Evolutionary conservation across 78 protist species (phyloP).

Genomic region (Dictyostelium purpureum): DNA sequence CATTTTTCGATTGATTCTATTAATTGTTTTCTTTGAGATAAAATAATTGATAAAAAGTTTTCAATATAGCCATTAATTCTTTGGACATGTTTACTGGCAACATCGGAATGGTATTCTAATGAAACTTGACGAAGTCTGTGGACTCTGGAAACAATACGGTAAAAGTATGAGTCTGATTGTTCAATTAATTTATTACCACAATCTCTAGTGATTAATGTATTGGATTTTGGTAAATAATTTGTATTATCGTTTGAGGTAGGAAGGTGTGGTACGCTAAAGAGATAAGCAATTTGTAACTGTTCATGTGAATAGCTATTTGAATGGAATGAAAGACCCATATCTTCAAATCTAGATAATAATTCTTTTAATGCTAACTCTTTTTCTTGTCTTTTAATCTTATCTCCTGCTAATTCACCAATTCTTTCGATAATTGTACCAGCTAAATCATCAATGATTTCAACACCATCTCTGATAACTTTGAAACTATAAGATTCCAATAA

Average conservation of each 20-base stretch:
- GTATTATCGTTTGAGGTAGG: neutral
- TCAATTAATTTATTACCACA: conserved; percentile 12
- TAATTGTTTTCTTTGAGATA: conserved; percentile 2
- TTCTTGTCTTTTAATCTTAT: conserved; percentile 14
- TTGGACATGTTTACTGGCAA: conserved; percentile 58
- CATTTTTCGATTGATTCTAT: neutral
- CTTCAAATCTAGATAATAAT: conserved; percentile 3
- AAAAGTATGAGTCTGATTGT: conserved; percentile 64
- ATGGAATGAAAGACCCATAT: conserved; percentile 18
- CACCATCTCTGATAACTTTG: conserved; percentile 29
- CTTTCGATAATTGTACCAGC: conserved; percentile 22
- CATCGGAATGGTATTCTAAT: conserved; percentile 31
- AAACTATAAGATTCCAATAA: conserved; percentile 23
- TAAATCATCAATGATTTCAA: conserved; percentile 20
- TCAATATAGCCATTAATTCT: conserved; percentile 49
- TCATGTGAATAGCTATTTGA: conserved; percentile 15
- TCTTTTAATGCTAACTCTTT: conserved; percentile 29
- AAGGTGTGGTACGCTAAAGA: neutral
- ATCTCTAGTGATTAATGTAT: neutral
- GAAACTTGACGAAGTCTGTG: conserved; percentile 48
- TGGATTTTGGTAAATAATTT: neutral
- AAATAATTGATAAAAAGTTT: neutral
- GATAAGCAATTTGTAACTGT: conserved; percentile 36
- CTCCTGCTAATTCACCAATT: neutral
- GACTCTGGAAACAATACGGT: conserved; percentile 56